Percentiles rank a stretch among this genome's conserved stretches.
Conservation (phyloP, 2,329 filamentous ascomycete species). For the Epichloe scottii region DNA sequence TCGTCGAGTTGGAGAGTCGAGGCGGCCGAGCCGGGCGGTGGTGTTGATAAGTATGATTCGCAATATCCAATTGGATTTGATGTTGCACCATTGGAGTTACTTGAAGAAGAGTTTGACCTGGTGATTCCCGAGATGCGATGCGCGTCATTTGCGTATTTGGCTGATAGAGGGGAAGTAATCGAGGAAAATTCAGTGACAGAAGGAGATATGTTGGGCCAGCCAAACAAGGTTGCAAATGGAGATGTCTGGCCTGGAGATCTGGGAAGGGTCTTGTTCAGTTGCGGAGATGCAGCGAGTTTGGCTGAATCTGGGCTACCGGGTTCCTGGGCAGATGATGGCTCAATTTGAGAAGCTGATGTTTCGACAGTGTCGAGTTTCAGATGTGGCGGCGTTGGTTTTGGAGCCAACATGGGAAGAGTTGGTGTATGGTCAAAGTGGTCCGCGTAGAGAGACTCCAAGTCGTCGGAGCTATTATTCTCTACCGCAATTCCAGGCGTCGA, state of each 20-base stretch:
- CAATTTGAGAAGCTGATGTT: conserved; percentile 15
- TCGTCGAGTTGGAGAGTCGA: conserved; percentile 56
- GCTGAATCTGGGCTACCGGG: conserved; percentile 17
- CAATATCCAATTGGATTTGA: conserved; percentile 34
- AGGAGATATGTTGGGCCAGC: conserved; percentile 36
- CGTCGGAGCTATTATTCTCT: conserved; percentile 17
- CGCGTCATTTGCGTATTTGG: conserved; percentile 23
- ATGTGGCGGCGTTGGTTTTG: conserved; percentile 39
- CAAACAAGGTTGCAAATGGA: conserved; percentile 40
- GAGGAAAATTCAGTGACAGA: conserved; percentile 40
- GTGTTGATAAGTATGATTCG: conserved; percentile 40
- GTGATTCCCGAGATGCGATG: conserved; percentile 8
- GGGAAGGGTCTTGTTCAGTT: conserved; percentile 41
- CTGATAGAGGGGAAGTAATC: conserved; percentile 38
- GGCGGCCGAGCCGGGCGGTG: conserved; percentile 26
- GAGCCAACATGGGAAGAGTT: conserved; percentile 36
- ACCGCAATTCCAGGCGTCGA: conserved; percentile 14
- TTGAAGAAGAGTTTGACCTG: conserved; percentile 3
- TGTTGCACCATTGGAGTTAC: conserved; percentile 27
- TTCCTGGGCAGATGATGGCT: conserved; percentile 12
- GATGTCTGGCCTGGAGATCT: conserved; percentile 37
- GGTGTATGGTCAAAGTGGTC: conserved; percentile 25
- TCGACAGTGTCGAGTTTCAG: conserved; percentile 35
- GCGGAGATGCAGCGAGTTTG: conserved; percentile 18
- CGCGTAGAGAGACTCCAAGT: conserved; percentile 14